Conservation (phyloP, 2,329 filamentous ascomycete genomes). For the Venturia effusa region DNA sequence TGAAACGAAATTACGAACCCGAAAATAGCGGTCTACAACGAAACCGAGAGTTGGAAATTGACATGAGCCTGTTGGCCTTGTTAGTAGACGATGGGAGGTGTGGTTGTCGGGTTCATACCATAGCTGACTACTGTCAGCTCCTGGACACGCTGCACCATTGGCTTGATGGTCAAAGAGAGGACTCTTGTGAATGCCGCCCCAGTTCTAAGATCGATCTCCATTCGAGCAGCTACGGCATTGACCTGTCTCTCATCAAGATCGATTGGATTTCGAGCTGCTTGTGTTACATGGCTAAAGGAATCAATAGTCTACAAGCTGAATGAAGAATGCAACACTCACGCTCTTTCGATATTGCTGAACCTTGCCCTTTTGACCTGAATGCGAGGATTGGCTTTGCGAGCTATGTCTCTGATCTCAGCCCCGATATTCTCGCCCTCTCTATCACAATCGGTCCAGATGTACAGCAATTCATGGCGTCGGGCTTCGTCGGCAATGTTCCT, state of each 20-base stretch:
- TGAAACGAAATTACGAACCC: constrained; percentile 85
- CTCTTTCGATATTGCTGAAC: constrained; percentile 93
- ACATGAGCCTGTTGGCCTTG: constrained; percentile 61
- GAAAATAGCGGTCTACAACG: constrained; percentile 90
- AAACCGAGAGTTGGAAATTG: constrained; percentile 96
- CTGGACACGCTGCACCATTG: constrained; percentile 54
- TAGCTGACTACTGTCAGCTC: constrained; percentile 60
- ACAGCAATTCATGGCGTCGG: constrained; percentile 58
- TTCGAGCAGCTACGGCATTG: constrained; percentile 76
- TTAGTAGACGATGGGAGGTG: constrained; percentile 14
- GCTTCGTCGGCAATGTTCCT: constrained; percentile 78
- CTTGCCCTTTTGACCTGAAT: constrained; percentile 76
- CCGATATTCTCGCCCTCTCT: constrained; percentile 96
- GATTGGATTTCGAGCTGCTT: constrained; percentile 66
- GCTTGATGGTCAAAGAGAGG: constrained; percentile 66
- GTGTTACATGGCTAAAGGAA: constrained; percentile 62
- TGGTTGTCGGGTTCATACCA: constrained; percentile 39
- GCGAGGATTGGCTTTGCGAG: constrained; percentile 57
- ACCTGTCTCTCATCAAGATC: constrained; percentile 77
- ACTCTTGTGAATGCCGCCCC: constrained; percentile 88
- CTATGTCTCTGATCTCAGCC: constrained; percentile 75
- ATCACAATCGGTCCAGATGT: constrained; percentile 99
- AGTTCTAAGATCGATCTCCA: constrained; percentile 84
- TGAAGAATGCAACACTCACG: constrained; percentile 40
- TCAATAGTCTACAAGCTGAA: neutral